Percentiles rank a stretch among this genome's conserved stretches.
These are phyloP conservation scores for Fusarium ramigenum DNA, from an alignment of 2,329 filamentous ascomycete genomes.

Conservation along the genomic window DNA sequence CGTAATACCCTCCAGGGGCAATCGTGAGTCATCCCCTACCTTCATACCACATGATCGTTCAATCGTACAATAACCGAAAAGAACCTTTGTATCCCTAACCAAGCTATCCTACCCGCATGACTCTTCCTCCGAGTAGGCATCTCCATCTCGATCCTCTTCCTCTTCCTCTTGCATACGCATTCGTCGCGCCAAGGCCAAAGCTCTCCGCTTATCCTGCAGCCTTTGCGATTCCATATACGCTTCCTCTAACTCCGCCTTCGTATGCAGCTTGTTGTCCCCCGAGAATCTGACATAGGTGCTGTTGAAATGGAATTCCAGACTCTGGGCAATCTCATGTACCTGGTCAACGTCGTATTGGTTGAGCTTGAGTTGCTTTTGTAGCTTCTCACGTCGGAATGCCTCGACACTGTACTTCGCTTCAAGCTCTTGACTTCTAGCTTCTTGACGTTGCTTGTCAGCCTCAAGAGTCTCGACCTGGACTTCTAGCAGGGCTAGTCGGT, in stretches of 20 bases:
- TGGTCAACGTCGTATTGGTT: neutral
- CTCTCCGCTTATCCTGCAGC: neutral
- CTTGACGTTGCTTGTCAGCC: fast-evolving
- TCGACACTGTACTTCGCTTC: neutral
- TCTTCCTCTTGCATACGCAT: neutral
- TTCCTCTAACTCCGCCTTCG: neutral
- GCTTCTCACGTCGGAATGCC: fast-evolving
- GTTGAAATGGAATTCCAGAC: neutral
- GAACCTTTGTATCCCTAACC: fast-evolving
- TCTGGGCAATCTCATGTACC: neutral
- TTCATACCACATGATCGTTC: fast-evolving
- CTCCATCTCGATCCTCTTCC: fast-evolving
- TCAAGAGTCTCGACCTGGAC: neutral
- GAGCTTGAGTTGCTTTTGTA: neutral
- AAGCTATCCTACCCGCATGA: fast-evolving
- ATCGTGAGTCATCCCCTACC: neutral
- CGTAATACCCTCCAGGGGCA: neutral
- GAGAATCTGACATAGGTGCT: neutral
- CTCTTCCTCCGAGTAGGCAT: fast-evolving
- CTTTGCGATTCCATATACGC: neutral
- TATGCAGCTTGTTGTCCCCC: neutral
- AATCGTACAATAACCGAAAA: no score
- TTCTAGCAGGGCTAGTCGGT: neutral
- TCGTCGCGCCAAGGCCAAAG: neutral
- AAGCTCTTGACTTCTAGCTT: neutral